A percentile compares a stretch with the other conserved stretches of the same genome.
phyloP scores from a whole-genome alignment of 1,284 basidiomycete species.

The Ceratobasidium sp. region DNA sequence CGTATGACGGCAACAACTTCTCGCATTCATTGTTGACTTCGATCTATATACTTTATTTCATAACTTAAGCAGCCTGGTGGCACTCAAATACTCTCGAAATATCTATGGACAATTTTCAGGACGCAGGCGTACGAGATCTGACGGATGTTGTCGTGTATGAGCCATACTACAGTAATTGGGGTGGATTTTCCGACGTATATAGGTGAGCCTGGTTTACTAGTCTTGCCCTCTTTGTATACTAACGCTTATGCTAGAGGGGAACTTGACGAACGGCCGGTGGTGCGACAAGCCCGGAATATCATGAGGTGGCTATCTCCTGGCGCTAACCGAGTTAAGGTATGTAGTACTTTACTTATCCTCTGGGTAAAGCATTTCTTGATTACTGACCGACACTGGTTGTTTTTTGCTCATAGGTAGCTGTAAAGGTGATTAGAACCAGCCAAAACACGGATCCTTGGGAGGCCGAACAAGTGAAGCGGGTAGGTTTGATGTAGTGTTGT shows the following conservation, averaged over 20 bases:
- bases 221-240: neutral
- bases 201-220: neutral
- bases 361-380: neutral
- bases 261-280: neutral
- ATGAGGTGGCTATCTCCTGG: constrained; percentile 5
- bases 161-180: neutral
- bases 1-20: neutral
- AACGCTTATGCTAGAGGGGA: neutral
- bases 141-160: neutral
- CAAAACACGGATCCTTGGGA: neutral
- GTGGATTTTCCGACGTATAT: constrained; percentile 31
- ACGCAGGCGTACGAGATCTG: constrained; percentile 7
- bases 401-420: constrained; percentile 11
- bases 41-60: neutral
- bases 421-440: constrained; percentile 13
- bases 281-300: neutral
- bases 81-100: neutral
- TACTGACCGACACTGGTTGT: neutral
- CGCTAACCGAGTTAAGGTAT: neutral
- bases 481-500: neutral
- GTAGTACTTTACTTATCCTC: too few relatives aligned
- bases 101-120: neutral
- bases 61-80: too few relatives aligned
- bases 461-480: neutral
- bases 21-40: neutral